phyloP scores from a whole-genome alignment of 768 basidiomycete species.

The Guyanaporus albipodus region DNA sequence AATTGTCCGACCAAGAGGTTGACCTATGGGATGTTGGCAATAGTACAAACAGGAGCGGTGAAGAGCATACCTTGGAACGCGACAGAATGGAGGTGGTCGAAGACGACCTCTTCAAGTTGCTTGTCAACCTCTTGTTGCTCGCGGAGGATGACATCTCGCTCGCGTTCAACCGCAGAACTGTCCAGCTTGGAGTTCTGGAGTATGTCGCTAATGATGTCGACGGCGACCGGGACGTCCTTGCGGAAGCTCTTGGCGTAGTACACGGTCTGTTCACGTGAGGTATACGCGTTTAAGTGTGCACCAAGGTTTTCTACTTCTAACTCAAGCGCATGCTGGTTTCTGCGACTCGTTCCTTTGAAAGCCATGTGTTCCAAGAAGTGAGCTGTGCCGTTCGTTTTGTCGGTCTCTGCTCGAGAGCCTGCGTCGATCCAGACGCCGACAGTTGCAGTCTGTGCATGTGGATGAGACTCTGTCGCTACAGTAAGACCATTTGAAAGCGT shows the following conservation, averaged over 20 bases:
- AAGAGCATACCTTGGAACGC: constrained; percentile 80
- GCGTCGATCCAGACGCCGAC: constrained; percentile 99
- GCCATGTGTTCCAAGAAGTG: constrained; percentile 99
- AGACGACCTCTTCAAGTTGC: constrained; percentile 96
- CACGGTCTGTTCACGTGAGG: constrained; percentile 97
- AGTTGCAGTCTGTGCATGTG: constrained; percentile 94
- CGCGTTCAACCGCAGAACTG: constrained; percentile 80
- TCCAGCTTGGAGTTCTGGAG: constrained; percentile 97
- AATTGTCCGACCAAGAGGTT: constrained; percentile 94
- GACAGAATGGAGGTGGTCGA: constrained; percentile 95
- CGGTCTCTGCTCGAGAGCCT: constrained; percentile 94
- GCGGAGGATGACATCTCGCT: constrained; percentile 92
- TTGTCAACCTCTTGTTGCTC: constrained; percentile 99
- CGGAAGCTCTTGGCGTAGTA: constrained; percentile 99
- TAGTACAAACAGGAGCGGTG: constrained; percentile 1
- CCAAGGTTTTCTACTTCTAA: constrained; percentile 98
- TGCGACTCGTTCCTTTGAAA: constrained; percentile 90
- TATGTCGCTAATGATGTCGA: constrained; percentile 98
- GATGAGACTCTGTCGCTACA: constrained; percentile 87
- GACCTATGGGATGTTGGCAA: constrained; percentile 47
- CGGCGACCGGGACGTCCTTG: constrained; percentile 85
- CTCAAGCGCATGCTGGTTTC: constrained; percentile 87
- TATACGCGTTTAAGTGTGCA: constrained; percentile 96
- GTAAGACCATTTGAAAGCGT: constrained; percentile 94
- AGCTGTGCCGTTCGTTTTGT: constrained; percentile 91